Conservation (phyloP, 78 protist genomes). For the Dictyostelium firmibasis region DNA sequence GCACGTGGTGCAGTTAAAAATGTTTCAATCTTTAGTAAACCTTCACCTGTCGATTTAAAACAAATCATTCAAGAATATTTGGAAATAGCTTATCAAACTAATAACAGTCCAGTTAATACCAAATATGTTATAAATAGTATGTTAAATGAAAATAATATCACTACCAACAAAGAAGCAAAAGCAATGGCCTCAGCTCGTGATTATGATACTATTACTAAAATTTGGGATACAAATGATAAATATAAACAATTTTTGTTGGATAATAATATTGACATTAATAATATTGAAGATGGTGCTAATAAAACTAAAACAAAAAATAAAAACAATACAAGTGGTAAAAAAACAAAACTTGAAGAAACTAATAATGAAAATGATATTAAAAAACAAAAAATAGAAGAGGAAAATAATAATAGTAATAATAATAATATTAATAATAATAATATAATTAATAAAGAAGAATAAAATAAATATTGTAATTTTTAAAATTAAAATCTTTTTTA, state of each 20-base stretch:
- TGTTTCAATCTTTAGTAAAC: slow-evolving; percentile 33
- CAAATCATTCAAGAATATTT: slow-evolving; percentile 27
- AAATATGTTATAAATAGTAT: slow-evolving; percentile 34
- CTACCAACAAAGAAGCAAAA: neutral
- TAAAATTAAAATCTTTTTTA: neutral
- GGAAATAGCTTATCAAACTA: neutral
- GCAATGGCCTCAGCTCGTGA: neutral
- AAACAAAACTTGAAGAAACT: neutral
- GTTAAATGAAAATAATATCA: neutral
- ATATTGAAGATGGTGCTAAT: neutral
- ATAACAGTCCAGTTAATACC: slow-evolving; percentile 12
- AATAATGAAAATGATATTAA: neutral
- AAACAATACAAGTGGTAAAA: neutral
- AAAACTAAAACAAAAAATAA: too few relatives aligned
- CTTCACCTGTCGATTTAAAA: neutral
- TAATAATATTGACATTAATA: neutral
- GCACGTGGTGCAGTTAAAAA: slow-evolving; percentile 79
- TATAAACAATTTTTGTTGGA: neutral
- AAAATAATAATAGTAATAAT: neutral
- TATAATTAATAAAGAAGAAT: neutral
- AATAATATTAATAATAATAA: neutral
- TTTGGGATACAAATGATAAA: neutral
- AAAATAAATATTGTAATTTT: neutral
- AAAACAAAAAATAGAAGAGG: neutral
- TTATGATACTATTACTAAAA: neutral